phyloP scores from a whole-genome alignment of 2,329 filamentous ascomycete species.

The Exophiala oligosperma region DNA sequence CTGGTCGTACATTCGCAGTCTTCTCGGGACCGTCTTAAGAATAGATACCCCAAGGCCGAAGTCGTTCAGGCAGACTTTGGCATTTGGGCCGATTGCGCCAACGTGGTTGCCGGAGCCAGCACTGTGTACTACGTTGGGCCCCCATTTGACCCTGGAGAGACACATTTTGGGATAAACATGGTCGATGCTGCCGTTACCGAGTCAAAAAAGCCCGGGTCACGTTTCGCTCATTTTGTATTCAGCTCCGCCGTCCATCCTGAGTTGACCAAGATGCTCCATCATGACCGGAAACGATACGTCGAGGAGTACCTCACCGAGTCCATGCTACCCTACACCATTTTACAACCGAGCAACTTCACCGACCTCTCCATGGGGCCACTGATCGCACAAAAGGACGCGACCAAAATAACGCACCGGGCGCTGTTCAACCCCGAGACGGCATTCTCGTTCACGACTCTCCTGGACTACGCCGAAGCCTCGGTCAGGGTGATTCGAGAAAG shows the following conservation, averaged over 20 bases:
- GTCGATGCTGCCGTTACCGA: constrained; percentile 37
- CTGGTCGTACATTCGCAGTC: constrained; percentile 34
- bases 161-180: constrained; percentile 37
- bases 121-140: constrained; percentile 38
- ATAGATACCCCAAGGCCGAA: constrained; percentile 35
- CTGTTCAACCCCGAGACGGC: background rate
- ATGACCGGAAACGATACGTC: constrained; percentile 19
- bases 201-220: constrained; percentile 18
- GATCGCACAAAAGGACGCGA: constrained; percentile 1
- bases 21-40: constrained; percentile 32
- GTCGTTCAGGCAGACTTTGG: constrained; percentile 36
- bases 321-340: constrained; percentile 34
- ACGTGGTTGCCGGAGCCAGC: constrained; percentile 34
- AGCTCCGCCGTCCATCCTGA: constrained; percentile 37
- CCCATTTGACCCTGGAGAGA: constrained; percentile 37
- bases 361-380: constrained; percentile 6
- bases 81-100: constrained; percentile 23
- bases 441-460: constrained; percentile 5
- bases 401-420: background rate
- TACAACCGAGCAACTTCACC: constrained; percentile 10
- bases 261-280: constrained; percentile 32
- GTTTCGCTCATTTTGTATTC: constrained; percentile 39
- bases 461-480: constrained; percentile 10
- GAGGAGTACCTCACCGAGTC: constrained; percentile 40
- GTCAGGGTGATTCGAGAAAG: constrained; percentile 6